phyloP scores from a whole-genome alignment of 768 basidiomycete genomes.

The Trametes meyenii region DNA sequence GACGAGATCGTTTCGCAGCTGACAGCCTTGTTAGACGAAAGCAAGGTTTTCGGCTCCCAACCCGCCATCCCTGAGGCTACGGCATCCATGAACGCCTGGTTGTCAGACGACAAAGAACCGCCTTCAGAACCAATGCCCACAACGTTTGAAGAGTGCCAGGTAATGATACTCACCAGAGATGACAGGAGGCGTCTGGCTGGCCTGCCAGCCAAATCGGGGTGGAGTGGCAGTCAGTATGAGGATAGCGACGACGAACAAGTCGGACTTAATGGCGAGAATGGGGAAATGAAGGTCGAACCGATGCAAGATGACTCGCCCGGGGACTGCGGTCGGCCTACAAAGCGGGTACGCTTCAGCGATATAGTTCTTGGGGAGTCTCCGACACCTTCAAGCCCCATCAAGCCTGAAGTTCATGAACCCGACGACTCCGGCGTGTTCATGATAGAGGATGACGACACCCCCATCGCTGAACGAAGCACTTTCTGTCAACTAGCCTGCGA shows the following conservation, averaged over 20 bases:
- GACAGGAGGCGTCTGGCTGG: constrained; percentile 40
- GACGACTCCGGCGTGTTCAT: constrained; percentile 30
- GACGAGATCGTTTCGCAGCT: constrained; percentile 27
- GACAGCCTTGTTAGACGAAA: constrained; percentile 16
- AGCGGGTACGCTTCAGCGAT: constrained; percentile 11
- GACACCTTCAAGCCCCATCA: constrained; percentile 1
- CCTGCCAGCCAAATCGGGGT: constrained; percentile 3
- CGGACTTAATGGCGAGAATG: neutral
- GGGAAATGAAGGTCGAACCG: neutral
- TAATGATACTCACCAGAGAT: constrained; percentile 45
- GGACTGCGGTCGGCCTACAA: constrained; percentile 1
- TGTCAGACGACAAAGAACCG: neutral
- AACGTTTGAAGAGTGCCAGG: constrained; percentile 24
- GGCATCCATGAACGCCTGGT: neutral
- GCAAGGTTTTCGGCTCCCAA: constrained; percentile 4
- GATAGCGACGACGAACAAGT: constrained; percentile 11
- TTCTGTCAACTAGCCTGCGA: constrained; percentile 23
- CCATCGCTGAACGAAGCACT: neutral
- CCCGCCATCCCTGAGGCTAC: neutral
- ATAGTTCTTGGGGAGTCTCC: neutral
- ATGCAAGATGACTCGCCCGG: neutral
- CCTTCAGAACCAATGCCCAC: neutral
- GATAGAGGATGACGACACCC: neutral
- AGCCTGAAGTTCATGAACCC: neutral
- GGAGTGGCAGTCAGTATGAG: neutral